Evolutionary conservation across 768 basidiomycete genomes (phyloP).

Genomic region (Boletales sp.): DNA sequence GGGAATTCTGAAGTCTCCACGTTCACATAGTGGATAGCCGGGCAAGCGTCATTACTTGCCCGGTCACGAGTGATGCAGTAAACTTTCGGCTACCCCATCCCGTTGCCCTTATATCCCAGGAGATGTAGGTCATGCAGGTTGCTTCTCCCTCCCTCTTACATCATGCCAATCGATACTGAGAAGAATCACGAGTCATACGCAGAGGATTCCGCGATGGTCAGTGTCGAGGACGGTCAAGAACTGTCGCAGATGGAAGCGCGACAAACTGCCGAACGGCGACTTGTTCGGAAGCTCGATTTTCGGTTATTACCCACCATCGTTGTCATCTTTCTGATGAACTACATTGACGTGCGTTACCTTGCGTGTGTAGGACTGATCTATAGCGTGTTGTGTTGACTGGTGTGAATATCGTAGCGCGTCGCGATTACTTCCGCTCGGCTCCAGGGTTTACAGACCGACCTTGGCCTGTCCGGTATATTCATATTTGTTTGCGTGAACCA

Average conservation of each 20-base stretch:
- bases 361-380: not conserved
- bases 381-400: not conserved
- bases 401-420: conserved; percentile 33
- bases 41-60: too few species aligned
- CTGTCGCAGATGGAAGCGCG: conserved; percentile 2
- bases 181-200: conserved; percentile 13
- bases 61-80: too few species aligned
- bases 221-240: not conserved
- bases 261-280: conserved; percentile 18
- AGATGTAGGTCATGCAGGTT: not conserved
- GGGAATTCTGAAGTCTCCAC: too few species aligned
- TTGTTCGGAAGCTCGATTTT: conserved; percentile 54
- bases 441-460: conserved; percentile 48
- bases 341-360: conserved; percentile 51
- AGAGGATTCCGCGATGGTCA: not conserved
- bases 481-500: not conserved
- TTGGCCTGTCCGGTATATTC: conserved; percentile 40
- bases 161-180: conserved; percentile 14
- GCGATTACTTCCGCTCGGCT: conserved; percentile 48
- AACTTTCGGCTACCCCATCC: too few species aligned
- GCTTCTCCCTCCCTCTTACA: not conserved
- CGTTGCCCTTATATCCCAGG: conserved; percentile 1
- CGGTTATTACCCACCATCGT: conserved; percentile 56
- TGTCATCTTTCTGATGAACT: conserved; percentile 63
- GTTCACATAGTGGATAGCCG: too few species aligned